phyloP scores from a whole-genome alignment of 2,329 filamentous ascomycete genomes.

The Pyrenochaeta sp. region DNA sequence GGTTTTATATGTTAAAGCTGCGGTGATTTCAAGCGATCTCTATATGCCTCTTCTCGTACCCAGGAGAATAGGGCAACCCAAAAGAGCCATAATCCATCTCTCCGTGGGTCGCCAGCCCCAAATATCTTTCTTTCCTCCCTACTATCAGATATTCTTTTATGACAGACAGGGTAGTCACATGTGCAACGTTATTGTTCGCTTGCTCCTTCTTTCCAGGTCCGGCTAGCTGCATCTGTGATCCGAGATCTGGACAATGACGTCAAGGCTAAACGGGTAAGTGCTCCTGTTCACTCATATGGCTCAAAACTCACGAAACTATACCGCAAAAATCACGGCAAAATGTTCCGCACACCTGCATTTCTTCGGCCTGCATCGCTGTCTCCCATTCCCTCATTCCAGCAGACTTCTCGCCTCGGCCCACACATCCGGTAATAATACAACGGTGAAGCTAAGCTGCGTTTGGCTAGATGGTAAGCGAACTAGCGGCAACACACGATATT shows the following conservation, averaged over 20 bases:
- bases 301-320: conserved; percentile 4
- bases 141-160: too few relatives aligned
- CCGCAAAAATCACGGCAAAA: background rate
- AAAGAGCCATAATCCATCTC: too few relatives aligned
- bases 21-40: too few relatives aligned
- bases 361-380: background rate
- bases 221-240: conserved; percentile 24
- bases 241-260: conserved; percentile 23
- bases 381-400: conserved; percentile 9
- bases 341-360: background rate
- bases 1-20: too few relatives aligned
- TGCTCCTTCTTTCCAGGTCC: conserved; percentile 19
- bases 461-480: conserved; percentile 10
- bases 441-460: conserved; percentile 18
- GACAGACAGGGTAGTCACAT: conserved; percentile 9
- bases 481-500: conserved; percentile 21
- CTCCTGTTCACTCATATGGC: conserved; percentile 9
- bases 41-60: too few relatives aligned
- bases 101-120: too few relatives aligned
- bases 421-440: conserved; percentile 8
- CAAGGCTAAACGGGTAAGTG: conserved; percentile 1
- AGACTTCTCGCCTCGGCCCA: conserved; percentile 11
- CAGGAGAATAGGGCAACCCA: too few relatives aligned
- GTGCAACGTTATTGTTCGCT: conserved; percentile 21
- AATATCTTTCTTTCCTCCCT: too few relatives aligned